Percentiles rank a stretch among this genome's conserved stretches.
Evolutionary conservation across 2,329 filamentous ascomycete genomes (phyloP).

Genomic region (Paraconiothyrium sp.): DNA sequence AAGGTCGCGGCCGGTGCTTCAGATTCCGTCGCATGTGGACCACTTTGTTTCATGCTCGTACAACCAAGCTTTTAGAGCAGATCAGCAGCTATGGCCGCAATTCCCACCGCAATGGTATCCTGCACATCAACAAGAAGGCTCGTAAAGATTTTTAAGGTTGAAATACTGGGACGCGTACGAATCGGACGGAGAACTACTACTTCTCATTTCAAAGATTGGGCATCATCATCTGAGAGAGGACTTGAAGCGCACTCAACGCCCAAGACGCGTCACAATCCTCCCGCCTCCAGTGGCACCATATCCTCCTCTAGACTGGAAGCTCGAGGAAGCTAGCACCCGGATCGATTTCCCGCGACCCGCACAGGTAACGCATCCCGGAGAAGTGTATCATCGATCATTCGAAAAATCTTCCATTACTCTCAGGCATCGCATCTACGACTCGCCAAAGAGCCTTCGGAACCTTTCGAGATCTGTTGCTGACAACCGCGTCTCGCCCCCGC

Average conservation of each 20-base stretch:
- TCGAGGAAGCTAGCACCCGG: background rate
- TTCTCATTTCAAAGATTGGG: background rate
- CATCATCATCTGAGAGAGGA: background rate
- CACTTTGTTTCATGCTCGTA: slow-evolving; percentile 6
- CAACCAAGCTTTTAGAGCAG: slow-evolving; percentile 1
- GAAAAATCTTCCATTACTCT: background rate
- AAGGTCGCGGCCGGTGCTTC: slow-evolving; percentile 11
- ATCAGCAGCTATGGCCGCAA: background rate
- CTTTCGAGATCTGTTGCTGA: background rate
- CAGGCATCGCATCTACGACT: background rate
- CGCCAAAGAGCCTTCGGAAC: background rate
- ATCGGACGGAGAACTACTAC: background rate
- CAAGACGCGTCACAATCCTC: background rate
- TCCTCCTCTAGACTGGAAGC: background rate
- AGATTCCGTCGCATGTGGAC: slow-evolving; percentile 9
- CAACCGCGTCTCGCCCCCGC: background rate
- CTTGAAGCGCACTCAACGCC: background rate
- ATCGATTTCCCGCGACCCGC: slow-evolving; percentile 1
- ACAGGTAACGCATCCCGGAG: background rate
- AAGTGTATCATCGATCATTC: background rate
- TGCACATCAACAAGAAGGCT: background rate
- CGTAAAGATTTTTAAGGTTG: background rate
- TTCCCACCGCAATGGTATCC: background rate
- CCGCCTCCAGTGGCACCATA: background rate
- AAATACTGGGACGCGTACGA: background rate